Percentiles rank a stretch among this genome's conserved stretches.
These are phyloP conservation scores for Dictyostelium capitatum DNA, from an alignment of 78 protist species.

Conservation along the genomic window DNA sequence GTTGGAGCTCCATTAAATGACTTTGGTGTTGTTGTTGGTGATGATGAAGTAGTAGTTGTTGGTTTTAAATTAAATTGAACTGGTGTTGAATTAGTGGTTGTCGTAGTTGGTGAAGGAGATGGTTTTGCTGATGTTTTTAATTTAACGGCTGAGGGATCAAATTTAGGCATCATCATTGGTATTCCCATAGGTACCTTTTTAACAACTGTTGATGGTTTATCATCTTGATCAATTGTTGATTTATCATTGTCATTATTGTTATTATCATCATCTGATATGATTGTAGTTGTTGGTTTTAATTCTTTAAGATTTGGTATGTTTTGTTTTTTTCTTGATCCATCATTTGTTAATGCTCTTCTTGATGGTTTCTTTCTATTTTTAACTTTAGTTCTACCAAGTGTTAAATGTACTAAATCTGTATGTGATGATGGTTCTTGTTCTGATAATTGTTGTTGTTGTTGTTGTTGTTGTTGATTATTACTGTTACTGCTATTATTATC, in stretches of 20 bases:
- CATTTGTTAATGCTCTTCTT: conserved; percentile 49
- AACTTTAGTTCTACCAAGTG: conserved; percentile 58
- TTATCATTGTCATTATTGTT: neutral
- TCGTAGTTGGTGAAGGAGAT: neutral
- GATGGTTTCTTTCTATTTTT: conserved; percentile 58
- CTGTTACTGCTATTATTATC: neutral
- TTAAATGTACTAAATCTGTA: conserved; percentile 42
- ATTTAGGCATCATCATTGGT: conserved; percentile 74
- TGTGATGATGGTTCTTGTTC: neutral
- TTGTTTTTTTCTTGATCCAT: conserved; percentile 47
- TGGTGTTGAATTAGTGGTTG: conserved; percentile 15
- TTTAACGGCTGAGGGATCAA: conserved; percentile 64
- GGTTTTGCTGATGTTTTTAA: conserved; percentile 15
- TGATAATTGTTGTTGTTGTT: conserved; percentile 1
- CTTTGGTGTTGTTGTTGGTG: neutral
- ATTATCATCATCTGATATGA: neutral
- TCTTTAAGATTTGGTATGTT: conserved; percentile 41
- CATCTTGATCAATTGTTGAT: neutral
- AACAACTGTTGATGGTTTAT: neutral
- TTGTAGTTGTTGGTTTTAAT: conserved; percentile 15
- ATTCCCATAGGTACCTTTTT: conserved; percentile 2
- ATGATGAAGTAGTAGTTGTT: neutral
- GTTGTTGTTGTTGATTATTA: neutral
- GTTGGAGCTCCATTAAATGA: neutral
- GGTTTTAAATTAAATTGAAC: conserved; percentile 43